Conservation (phyloP, 192 early-diverging fungal species). For the Backusella morwellensis region DNA sequence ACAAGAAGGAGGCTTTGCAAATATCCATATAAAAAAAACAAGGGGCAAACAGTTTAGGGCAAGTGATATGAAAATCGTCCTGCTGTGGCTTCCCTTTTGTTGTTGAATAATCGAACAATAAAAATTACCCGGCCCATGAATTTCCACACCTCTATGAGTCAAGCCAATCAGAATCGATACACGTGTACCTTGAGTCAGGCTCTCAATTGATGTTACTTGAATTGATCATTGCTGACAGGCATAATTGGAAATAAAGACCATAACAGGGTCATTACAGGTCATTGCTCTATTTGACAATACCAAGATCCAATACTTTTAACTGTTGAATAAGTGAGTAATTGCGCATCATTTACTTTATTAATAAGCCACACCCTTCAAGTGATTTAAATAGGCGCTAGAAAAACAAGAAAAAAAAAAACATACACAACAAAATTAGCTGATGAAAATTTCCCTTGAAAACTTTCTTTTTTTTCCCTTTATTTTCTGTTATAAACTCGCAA, state of each 20-base stretch:
- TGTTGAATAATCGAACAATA: background rate
- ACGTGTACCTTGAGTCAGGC: background rate
- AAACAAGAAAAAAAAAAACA: background rate
- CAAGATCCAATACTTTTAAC: background rate
- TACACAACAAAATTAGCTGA: background rate
- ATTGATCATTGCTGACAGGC: background rate
- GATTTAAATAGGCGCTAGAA: background rate
- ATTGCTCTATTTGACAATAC: background rate
- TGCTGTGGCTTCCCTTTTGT: background rate
- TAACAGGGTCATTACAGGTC: background rate
- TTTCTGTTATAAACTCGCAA: background rate
- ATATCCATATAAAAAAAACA: background rate
- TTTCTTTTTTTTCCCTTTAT: background rate
- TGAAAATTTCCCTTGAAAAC: background rate
- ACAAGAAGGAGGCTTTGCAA: slow-evolving; percentile 5
- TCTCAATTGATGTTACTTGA: background rate
- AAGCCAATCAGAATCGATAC: background rate
- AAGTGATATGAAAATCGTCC: background rate
- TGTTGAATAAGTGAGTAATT: background rate
- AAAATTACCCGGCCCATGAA: background rate
- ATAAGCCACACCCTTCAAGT: background rate
- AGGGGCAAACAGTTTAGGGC: background rate
- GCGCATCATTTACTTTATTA: background rate
- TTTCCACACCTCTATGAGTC: background rate
- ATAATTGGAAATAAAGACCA: background rate